Base-by-base conservation (phyloP, 2,329 filamentous ascomycete species). In the Epichloe sp. region DNA sequence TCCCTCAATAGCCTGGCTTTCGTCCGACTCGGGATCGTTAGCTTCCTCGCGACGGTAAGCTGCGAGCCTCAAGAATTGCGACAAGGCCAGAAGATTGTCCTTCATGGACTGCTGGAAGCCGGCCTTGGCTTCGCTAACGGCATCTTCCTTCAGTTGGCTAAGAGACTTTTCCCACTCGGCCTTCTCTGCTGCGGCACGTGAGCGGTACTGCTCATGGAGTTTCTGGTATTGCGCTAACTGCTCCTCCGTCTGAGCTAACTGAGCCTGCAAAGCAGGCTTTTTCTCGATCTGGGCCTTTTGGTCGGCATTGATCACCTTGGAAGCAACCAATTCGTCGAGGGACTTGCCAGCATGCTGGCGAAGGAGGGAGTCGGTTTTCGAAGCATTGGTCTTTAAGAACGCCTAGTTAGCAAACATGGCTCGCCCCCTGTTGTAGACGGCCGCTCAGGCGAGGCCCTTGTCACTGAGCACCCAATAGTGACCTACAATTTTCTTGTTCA, bases 401-500 rank as follows among this genome's bases (percentile, higher is more conserved):
- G 51, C 48, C 52, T 7, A 26, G 23, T 43, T 44, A 26, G 15
- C 42, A 45, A 36, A 17, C n/a, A 42, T 21, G 48, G 46, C 48
- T 47, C 17, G 49, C 87, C 54, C 14, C 12, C 40, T 26, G 37
- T 26, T 23, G 50, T 42, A 35, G 34, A 38, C 15, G 50, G 49
- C 54, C 11, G n/a, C 26, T 34, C 35, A 14, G 11, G 35, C 36
- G 23, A 37, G n/a, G 26, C 19, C 48, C 37, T 53, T 40, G 38
- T 41, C 41, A 53, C n/a, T n/a, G 21, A 42, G 36, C 5, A 51
- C 15, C 19, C 19, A 11, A 12, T 21, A 26, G 23, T 23, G n/a
- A 74, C 86, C 72, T 71, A 95, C 88, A 62, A 97, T 83, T 73
- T 96, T 96, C 79, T 96, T 97, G 75, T 83, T 86, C 63, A 93